Percentiles rank a stretch among this genome's conserved stretches.
These are phyloP conservation scores for Nakaseomyces kungkrabaensis DNA, from an alignment of 1,139 yeast species.

Conservation along the genomic window DNA sequence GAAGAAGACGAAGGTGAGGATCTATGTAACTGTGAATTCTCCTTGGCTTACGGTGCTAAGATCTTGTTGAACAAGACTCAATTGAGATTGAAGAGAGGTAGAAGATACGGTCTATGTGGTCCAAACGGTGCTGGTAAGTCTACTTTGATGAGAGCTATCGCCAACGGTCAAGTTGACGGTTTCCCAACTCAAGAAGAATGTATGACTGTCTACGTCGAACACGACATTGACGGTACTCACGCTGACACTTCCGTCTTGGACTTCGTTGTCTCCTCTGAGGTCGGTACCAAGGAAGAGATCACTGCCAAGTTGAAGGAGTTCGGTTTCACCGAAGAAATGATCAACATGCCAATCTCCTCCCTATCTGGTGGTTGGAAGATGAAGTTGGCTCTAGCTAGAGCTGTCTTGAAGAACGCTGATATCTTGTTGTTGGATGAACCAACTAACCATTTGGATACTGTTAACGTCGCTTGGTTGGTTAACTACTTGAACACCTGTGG, in stretches of 20 bases:
- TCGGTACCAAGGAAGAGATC: conserved; percentile 65
- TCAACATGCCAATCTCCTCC: conserved; percentile 84
- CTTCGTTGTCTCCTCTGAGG: conserved; percentile 80
- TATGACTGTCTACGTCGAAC: conserved; percentile 98
- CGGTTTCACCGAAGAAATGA: conserved; percentile 88
- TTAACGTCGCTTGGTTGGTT: conserved; percentile 98
- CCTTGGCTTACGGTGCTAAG: conserved; percentile 99
- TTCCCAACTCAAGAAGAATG: conserved; percentile 98
- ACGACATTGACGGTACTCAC: conserved; percentile 96
- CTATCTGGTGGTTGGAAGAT: conserved; percentile 99
- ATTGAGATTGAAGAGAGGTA: conserved; percentile 97
- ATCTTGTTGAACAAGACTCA: conserved; percentile 98
- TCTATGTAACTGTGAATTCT: conserved; percentile 99
- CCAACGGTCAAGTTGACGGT: conserved; percentile 99
- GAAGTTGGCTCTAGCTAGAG: conserved; percentile 99
- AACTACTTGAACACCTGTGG: conserved; percentile 98
- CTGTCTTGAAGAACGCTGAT: conserved; percentile 97
- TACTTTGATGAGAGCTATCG: conserved; percentile 98
- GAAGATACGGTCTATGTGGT: conserved; percentile 99
- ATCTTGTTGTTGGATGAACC: conserved; percentile 98
- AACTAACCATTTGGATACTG: conserved; percentile 99
- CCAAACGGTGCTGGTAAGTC: conserved; percentile 99
- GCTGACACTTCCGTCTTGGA: conserved; percentile 90
- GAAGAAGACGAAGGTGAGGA: conserved; percentile 99
- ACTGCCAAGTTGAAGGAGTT: conserved; percentile 73